These are phyloP conservation scores for Xylariales sp. DNA, from an alignment of 2,329 filamentous ascomycete species.

Conservation along the genomic window DNA sequence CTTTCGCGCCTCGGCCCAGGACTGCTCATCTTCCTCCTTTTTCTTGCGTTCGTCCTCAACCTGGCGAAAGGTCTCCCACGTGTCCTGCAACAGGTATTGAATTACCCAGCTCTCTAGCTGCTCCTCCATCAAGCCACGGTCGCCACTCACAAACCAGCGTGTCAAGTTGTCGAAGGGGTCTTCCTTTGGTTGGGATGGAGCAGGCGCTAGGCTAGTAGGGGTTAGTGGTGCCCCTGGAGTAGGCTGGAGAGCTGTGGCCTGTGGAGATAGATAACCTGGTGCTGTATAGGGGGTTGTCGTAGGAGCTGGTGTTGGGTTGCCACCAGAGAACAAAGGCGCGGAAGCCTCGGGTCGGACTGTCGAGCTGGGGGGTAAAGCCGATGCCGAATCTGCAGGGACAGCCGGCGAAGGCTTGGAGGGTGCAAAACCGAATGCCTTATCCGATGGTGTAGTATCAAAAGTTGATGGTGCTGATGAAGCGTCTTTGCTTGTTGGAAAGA, in stretches of 20 bases:
- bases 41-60: slow-evolving; percentile 37
- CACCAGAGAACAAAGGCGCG: no score
- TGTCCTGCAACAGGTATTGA: slow-evolving; percentile 37
- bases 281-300: no score
- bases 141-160: slow-evolving; percentile 50
- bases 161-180: slow-evolving; percentile 47
- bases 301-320: not conserved
- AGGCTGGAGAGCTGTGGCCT: not conserved
- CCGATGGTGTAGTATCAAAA: not conserved
- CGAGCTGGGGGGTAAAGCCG: not conserved
- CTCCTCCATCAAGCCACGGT: slow-evolving; percentile 47
- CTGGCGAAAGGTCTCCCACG: slow-evolving; percentile 35
- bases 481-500: not conserved
- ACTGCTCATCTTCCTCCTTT: slow-evolving; percentile 44
- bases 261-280: not conserved
- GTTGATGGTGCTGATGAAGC: not conserved
- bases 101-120: slow-evolving; percentile 41
- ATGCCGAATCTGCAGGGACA: no score
- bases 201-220: slow-evolving; percentile 11
- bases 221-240: slow-evolving; percentile 1
- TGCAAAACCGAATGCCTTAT: not conserved
- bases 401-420: not conserved
- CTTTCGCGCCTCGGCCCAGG: slow-evolving; percentile 40
- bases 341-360: not conserved
- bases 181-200: slow-evolving; percentile 15